Evolutionary conservation across 768 basidiomycete genomes (phyloP).

Genomic region (Termitomyces sp.): DNA sequence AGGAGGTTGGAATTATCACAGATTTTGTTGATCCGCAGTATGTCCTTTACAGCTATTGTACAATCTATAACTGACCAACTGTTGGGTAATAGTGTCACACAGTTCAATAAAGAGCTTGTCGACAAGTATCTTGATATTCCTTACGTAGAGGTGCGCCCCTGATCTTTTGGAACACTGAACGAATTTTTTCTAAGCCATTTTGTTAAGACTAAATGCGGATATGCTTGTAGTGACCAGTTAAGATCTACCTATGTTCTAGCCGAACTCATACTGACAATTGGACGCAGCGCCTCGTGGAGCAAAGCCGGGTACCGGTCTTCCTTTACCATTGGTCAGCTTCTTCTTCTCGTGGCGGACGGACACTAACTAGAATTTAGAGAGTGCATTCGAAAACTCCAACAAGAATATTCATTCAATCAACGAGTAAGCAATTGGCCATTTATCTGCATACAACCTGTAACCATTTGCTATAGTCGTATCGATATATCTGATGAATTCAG

Average conservation of each 20-base stretch:
- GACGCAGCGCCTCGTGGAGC: constrained; percentile 66
- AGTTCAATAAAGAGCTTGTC: constrained; percentile 76
- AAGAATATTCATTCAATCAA: constrained; percentile 76
- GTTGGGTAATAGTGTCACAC: constrained; percentile 56
- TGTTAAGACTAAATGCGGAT: constrained; percentile 79
- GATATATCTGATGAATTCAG: constrained; percentile 88
- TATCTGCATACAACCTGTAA: constrained; percentile 14
- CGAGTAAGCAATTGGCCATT: constrained; percentile 57
- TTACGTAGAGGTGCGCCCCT: constrained; percentile 50
- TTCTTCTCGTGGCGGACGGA: constrained; percentile 16
- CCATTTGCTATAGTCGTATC: constrained; percentile 52
- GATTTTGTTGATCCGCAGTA: constrained; percentile 74
- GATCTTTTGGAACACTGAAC: background rate
- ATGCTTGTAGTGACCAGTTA: constrained; percentile 93
- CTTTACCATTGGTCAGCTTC: constrained; percentile 72
- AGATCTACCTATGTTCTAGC: constrained; percentile 28
- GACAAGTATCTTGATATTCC: constrained; percentile 82
- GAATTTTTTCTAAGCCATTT: constrained; percentile 13
- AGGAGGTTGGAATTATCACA: constrained; percentile 81
- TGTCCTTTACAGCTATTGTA: constrained; percentile 18
- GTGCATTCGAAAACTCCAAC: constrained; percentile 74
- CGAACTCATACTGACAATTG: constrained; percentile 26
- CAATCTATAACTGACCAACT: constrained; percentile 9
- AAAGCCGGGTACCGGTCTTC: constrained; percentile 84
- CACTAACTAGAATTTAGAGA: constrained; percentile 40